Evolutionary conservation across 805 yeast genomes (phyloP).

Genomic region (Candida maesae): DNA sequence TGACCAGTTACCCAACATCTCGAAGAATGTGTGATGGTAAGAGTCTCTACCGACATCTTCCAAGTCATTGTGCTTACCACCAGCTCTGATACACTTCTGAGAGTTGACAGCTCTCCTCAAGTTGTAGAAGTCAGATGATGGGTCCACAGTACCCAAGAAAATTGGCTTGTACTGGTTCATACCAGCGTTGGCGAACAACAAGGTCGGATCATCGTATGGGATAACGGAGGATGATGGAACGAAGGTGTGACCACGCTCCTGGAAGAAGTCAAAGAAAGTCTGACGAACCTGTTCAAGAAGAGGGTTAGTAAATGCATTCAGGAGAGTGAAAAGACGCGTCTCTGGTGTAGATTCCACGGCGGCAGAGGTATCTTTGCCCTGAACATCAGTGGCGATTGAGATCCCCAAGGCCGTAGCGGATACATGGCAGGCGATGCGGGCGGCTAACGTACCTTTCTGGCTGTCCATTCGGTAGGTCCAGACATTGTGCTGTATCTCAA

Average conservation of each 20-base stretch:
- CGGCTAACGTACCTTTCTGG: conserved; percentile 23
- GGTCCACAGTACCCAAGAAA: conserved; percentile 95
- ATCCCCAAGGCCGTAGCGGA: not conserved
- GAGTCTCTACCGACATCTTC: conserved; percentile 99
- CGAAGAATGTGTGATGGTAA: conserved; percentile 97
- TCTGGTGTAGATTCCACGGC: no score
- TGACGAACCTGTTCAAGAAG: conserved; percentile 59
- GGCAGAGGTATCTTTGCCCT: no score
- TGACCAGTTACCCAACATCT: conserved; percentile 99
- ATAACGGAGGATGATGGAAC: conserved; percentile 93
- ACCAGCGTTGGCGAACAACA: conserved; percentile 96
- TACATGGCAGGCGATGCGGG: not conserved
- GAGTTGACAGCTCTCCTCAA: conserved; percentile 91
- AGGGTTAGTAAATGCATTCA: no score
- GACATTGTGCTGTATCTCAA: conserved; percentile 22
- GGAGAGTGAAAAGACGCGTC: no score
- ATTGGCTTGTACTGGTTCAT: conserved; percentile 99
- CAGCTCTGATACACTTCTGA: conserved; percentile 98
- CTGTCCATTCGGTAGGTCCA: conserved; percentile 27
- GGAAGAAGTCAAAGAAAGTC: conserved; percentile 82
- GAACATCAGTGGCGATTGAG: conserved; percentile 1
- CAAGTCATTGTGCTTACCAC: conserved; percentile 97
- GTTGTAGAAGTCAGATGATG: conserved; percentile 78
- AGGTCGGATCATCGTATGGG: conserved; percentile 97
- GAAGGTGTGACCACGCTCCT: conserved; percentile 63